Evolutionary conservation across 1,284 basidiomycete genomes (phyloP).

Genomic region (Sporisorium sorghi): DNA sequence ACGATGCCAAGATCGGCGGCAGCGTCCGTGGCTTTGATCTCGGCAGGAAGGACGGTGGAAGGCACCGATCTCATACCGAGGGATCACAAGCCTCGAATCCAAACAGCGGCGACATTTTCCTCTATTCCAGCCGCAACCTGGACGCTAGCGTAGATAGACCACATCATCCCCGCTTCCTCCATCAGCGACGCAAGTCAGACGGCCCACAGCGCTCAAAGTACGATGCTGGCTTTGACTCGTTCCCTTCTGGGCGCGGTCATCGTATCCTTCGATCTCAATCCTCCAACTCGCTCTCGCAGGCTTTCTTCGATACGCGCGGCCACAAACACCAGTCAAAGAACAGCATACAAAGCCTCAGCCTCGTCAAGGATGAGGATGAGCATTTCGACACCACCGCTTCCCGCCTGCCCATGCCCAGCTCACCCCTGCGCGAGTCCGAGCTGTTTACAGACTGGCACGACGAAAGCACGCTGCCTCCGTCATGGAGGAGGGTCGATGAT

Average conservation of each 20-base stretch:
- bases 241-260: constrained; percentile 14
- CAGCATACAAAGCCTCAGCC: constrained; percentile 35
- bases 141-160: constrained; percentile 19
- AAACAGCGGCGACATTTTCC: constrained; percentile 43
- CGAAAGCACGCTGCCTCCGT: constrained; percentile 14
- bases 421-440: constrained; percentile 29
- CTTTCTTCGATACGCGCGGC: constrained; percentile 25
- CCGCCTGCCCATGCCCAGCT: constrained; percentile 14
- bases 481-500: constrained; percentile 25
- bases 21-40: constrained; percentile 20
- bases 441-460: constrained; percentile 20
- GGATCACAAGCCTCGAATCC: constrained; percentile 29
- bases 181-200: constrained; percentile 50
- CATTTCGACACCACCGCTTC: neutral
- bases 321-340: constrained; percentile 27
- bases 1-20: constrained; percentile 23
- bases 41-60: constrained; percentile 19
- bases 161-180: constrained; percentile 23
- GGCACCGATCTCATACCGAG: constrained; percentile 40
- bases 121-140: constrained; percentile 40
- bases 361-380: constrained; percentile 41
- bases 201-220: constrained; percentile 32
- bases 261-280: constrained; percentile 40
- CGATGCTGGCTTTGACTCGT: constrained; percentile 10
- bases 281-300: constrained; percentile 37